Evolutionary conservation across 441 rosid species (phyloP), one percentile per base, ranked within the genome.

Genomic region (Daphne laureola): DNA sequence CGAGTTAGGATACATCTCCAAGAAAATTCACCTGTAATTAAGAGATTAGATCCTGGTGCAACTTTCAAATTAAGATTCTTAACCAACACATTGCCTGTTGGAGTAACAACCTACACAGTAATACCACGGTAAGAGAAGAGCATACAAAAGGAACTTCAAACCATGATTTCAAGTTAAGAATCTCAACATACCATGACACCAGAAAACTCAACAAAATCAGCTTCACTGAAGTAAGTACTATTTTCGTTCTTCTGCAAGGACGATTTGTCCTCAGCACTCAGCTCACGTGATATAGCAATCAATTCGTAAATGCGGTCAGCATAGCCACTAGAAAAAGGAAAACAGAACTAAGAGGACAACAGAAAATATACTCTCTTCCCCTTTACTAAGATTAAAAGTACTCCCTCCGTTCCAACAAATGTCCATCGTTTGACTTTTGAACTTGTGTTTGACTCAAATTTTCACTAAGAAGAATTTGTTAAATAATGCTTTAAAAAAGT

Each of bases 251-350:
- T 87, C 67, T 66, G 94, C 57, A 78, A 58, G 54, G 87, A 75
- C 45, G 73, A 51, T 67, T 66, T 70, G 56, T 88, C 95, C 31
- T 72, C 82, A 42, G 54, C 64, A 64, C 84, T 75, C 54, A 86
- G 82, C 79, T 88, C 98, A 70, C 84, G 88, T 53, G 98, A 95
- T 78, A 95, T 70, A 52, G 69, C 76, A 72, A 88, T 72, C 67
- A 95, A 68, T 71, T 95, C 99, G 67, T 90, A 87, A 81, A 95
- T 95, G 62, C 98, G 98, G 59, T 88, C 90, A 57, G 99, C 99
- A 75, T 88, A 95, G 62, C 99, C 99, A 81, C 99, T 91, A 81
- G 15, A 59, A 67, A 68, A 27, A 54, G n/a, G 38, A 63, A 53
- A 23, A 54, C 66, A 62, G 2, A 26, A 50, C 53, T 9, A 57